phyloP scores from a whole-genome alignment of 257 asterid genomes.

The Mentha longifolia region DNA sequence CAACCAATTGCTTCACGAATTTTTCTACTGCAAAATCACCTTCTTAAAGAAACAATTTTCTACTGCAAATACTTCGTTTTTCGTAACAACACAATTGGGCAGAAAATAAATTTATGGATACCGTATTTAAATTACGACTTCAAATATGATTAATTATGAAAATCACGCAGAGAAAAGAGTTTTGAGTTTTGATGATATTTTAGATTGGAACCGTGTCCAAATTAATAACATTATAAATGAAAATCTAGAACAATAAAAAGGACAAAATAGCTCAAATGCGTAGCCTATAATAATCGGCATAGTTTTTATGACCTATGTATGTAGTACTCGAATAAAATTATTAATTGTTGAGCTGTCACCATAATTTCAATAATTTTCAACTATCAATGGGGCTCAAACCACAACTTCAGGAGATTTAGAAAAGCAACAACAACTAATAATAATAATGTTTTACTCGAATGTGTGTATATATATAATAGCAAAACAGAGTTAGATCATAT shows the following conservation, averaged over 20 bases:
- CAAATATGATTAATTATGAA: not conserved
- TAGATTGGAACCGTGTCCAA: not conserved
- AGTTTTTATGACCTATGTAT: not conserved
- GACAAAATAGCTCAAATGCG: not conserved
- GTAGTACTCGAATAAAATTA: not conserved
- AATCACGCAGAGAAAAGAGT: not conserved
- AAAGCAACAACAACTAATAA: not conserved
- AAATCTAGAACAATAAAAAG: not conserved
- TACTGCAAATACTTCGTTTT: not conserved
- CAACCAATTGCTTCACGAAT: not conserved
- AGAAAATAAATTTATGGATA: not conserved
- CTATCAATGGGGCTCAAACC: not conserved
- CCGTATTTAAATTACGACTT: not conserved
- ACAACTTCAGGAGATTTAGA: constrained; percentile 10
- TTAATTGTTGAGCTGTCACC: constrained; percentile 2
- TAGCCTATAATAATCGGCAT: constrained; percentile 12
- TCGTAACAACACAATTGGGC: too few species aligned
- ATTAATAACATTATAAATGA: not conserved
- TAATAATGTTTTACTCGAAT: too few species aligned
- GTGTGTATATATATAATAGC: too few species aligned
- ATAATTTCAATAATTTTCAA: constrained; percentile 7
- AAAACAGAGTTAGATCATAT: too few species aligned
- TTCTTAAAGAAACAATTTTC: not conserved
- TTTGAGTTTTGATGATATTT: too few species aligned
- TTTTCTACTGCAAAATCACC: not conserved